These are phyloP conservation scores for Puccinellia tenuiflora DNA, from an alignment of 176 grass and related monocot species.

Conservation along the genomic window DNA sequence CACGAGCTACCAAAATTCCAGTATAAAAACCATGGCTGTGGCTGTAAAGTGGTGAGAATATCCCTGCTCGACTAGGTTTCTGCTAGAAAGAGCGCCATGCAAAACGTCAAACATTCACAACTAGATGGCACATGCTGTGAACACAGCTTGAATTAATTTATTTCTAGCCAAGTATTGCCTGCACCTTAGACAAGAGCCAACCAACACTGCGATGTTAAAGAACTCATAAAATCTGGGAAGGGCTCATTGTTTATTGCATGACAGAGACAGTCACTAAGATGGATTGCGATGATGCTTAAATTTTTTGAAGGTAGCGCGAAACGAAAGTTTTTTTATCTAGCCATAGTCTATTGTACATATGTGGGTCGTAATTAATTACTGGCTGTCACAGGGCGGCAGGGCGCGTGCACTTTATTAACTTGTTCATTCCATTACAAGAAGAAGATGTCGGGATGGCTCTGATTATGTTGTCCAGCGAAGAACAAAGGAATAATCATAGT, in stretches of 20 bases:
- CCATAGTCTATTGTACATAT: slow-evolving; percentile 20
- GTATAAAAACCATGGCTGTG: slow-evolving; percentile 23
- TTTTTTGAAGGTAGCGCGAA: slow-evolving; percentile 32
- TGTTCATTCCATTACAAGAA: slow-evolving; percentile 49
- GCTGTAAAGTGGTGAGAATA: slow-evolving; percentile 67
- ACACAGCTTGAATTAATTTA: slow-evolving; percentile 28
- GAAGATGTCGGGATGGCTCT: slow-evolving; percentile 40
- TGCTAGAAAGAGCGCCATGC: slow-evolving; percentile 52
- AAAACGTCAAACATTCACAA: slow-evolving; percentile 65
- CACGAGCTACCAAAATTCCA: slow-evolving; percentile 13
- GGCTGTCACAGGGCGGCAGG: slow-evolving; percentile 8
- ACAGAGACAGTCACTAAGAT: slow-evolving; percentile 45
- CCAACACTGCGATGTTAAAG: slow-evolving; percentile 25
- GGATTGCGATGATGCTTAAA: slow-evolving; percentile 16
- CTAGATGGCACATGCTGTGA: slow-evolving; percentile 59
- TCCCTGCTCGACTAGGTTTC: slow-evolving; percentile 42
- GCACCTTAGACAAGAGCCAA: slow-evolving; percentile 45
- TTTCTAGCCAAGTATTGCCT: slow-evolving; percentile 35
- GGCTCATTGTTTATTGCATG: slow-evolving; percentile 35
- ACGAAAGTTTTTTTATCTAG: slow-evolving; percentile 12
- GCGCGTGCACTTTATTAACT: slow-evolving; percentile 17
- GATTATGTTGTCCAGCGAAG: slow-evolving; percentile 47
- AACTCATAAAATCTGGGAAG: slow-evolving; percentile 36
- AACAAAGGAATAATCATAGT: slow-evolving; percentile 36
- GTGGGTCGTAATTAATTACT: slow-evolving; percentile 35